These are phyloP conservation scores for Moesziomyces antarcticus DNA, from an alignment of 1,284 basidiomycete genomes.

Conservation along the genomic window DNA sequence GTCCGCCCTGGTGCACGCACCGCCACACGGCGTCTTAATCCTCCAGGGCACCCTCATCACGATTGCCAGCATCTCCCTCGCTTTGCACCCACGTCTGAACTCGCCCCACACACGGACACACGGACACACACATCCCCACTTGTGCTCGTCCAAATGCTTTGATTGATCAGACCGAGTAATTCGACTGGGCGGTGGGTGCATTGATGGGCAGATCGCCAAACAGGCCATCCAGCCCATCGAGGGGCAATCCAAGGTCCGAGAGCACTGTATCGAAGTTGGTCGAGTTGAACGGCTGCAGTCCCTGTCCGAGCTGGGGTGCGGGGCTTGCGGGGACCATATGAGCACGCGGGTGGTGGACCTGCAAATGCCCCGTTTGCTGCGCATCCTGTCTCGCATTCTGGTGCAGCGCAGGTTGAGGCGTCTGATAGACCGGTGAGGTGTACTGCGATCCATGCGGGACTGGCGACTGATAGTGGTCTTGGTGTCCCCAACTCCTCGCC, in stretches of 20 bases:
- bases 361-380: not conserved
- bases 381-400: not conserved
- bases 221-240: slow-evolving; percentile 42
- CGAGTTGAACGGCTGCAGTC: not conserved
- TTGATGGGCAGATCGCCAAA: slow-evolving; percentile 44
- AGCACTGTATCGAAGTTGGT: slow-evolving; percentile 51
- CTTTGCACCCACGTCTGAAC: too few species aligned
- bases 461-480: slow-evolving; percentile 42
- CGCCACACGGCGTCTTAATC: too few species aligned
- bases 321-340: slow-evolving; percentile 7
- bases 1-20: too few species aligned
- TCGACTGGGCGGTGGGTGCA: slow-evolving; percentile 15
- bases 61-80: too few species aligned
- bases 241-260: slow-evolving; percentile 33
- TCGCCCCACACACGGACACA: too few species aligned
- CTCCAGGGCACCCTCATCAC: too few species aligned
- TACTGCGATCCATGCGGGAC: slow-evolving; percentile 22
- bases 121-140: too few species aligned
- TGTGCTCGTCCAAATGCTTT: too few species aligned
- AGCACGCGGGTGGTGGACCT: slow-evolving; percentile 8
- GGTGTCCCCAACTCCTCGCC: slow-evolving; percentile 25
- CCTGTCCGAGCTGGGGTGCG: slow-evolving; percentile 3
- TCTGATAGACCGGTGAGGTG: slow-evolving; percentile 24
- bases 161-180: slow-evolving; percentile 23
- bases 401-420: slow-evolving; percentile 1